A percentile compares a stretch with the other conserved stretches of the same genome.
These are phyloP conservation scores for Aspergillus sp. DNA, from an alignment of 2,329 filamentous ascomycete species.

Conservation along the genomic window DNA sequence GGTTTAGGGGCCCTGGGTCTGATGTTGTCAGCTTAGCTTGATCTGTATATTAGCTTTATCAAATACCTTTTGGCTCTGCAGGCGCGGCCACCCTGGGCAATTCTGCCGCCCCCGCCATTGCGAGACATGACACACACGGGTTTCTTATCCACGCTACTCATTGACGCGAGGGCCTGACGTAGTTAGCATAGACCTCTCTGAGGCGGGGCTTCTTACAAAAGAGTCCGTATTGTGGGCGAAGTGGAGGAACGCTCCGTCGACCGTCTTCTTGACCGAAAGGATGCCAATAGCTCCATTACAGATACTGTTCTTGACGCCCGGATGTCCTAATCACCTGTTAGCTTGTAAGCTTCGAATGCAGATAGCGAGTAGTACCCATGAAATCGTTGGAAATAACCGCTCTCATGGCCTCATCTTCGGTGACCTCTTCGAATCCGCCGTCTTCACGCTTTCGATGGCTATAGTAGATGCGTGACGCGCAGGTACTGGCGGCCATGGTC, in stretches of 20 bases:
- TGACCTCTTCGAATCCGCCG: slow-evolving; percentile 65
- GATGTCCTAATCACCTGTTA: slow-evolving; percentile 58
- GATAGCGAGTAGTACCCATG: slow-evolving; percentile 59
- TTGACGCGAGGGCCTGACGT: slow-evolving; percentile 72
- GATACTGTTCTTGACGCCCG: slow-evolving; percentile 75
- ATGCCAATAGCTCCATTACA: slow-evolving; percentile 88
- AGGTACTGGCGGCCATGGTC: slow-evolving; percentile 83
- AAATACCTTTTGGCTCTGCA: slow-evolving; percentile 31
- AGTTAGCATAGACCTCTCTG: slow-evolving; percentile 7
- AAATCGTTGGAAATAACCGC: slow-evolving; percentile 86
- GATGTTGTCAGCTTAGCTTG: neutral
- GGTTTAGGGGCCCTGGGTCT: neutral
- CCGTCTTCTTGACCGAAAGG: slow-evolving; percentile 83
- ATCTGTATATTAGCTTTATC: neutral
- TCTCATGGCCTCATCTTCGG: slow-evolving; percentile 76
- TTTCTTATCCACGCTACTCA: slow-evolving; percentile 74
- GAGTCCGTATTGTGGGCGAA: slow-evolving; percentile 96
- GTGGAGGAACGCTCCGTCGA: slow-evolving; percentile 75
- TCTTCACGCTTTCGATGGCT: slow-evolving; percentile 60
- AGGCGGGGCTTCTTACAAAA: slow-evolving; percentile 50
- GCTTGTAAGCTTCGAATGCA: neutral
- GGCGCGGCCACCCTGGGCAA: slow-evolving; percentile 51
- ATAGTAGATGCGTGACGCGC: slow-evolving; percentile 81
- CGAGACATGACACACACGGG: slow-evolving; percentile 89
- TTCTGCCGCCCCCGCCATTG: slow-evolving; percentile 54